Base-by-base conservation (phyloP, 2,329 filamentous ascomycete species). In the Endocalyx cinctus region DNA sequence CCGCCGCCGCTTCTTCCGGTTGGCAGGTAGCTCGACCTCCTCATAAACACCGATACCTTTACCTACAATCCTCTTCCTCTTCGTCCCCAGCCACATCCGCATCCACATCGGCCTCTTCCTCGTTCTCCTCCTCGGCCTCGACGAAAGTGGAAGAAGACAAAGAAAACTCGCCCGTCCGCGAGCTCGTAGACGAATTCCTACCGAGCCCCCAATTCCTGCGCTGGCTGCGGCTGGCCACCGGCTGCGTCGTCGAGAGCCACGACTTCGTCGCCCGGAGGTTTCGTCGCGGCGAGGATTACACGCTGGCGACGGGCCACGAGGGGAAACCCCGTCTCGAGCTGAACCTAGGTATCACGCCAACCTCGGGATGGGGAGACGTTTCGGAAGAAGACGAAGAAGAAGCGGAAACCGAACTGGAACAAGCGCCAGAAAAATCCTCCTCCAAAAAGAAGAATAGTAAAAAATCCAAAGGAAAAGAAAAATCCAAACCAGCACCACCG, bases 31-130 rank as follows among this genome's bases (percentile, higher is more conserved):
- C 92, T 6, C 75, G 78, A 19, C 92, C 92, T 25, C 92, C 92
- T 1, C 89, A 98, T 65, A 98, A 98, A 66, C 88, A 96, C 55
- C 85, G 89, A 11, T 98, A 84, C 58, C 69, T 95, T 3, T 98
- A 92, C 61, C 74, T 86, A 39, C 79, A 87, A 47, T n/a, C n/a
- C n/a, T n/a, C n/a, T n/a, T n/a, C n/a, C n/a, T n/a, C n/a, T n/a
- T n/a, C n/a, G n/a, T n/a, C n/a, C n/a, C 66, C 63, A 8, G n/a
- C 8, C 20, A 23, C 8, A 8, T 23, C 20, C 20, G 8, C 20
- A 8, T 8, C 8, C n/a, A n/a, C 8, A 8, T 8, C n/a, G 8
- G 20, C 8, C 20, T 8, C n/a, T n/a, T 8, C 8, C 20, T 23
- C 20, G 8, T 8, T 8, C 20, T 23, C 20, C 20, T 23, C 20